Conservation (phyloP, 2,329 filamentous ascomycete species). For the Aspergillus floridensis region DNA sequence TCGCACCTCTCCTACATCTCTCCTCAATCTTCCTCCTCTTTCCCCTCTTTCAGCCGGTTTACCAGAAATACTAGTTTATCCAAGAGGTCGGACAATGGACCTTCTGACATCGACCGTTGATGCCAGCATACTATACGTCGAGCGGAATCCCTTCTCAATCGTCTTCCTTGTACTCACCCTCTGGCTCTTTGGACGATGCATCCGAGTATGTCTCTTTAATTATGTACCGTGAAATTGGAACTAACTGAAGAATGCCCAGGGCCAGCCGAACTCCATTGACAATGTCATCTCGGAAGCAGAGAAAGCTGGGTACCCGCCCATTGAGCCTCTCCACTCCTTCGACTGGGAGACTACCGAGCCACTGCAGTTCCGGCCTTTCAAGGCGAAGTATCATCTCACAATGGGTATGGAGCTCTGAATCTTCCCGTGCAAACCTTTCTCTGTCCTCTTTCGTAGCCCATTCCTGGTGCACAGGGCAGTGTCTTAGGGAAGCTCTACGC, state of each 20-base stretch:
- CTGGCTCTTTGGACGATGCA: background rate
- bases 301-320: constrained; percentile 22
- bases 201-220: background rate
- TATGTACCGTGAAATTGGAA: background rate
- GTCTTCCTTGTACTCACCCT: background rate
- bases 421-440: background rate
- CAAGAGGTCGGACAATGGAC: background rate
- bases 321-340: constrained; percentile 49
- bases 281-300: background rate
- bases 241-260: background rate
- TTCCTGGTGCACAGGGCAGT: too few species aligned
- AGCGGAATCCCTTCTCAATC: background rate
- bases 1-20: background rate
- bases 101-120: background rate
- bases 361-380: constrained; percentile 56
- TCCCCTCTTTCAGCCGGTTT: background rate
- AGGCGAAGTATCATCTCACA: constrained; percentile 61
- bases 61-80: background rate
- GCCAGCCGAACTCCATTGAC: background rate
- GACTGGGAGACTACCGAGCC: constrained; percentile 53
- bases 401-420: constrained; percentile 51
- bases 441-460: too few species aligned
- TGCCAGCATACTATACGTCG: background rate
- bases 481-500: too few species aligned
- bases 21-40: background rate